Conservation (phyloP, 164 flowering plant species). For the Vitis rotundifolia region DNA sequence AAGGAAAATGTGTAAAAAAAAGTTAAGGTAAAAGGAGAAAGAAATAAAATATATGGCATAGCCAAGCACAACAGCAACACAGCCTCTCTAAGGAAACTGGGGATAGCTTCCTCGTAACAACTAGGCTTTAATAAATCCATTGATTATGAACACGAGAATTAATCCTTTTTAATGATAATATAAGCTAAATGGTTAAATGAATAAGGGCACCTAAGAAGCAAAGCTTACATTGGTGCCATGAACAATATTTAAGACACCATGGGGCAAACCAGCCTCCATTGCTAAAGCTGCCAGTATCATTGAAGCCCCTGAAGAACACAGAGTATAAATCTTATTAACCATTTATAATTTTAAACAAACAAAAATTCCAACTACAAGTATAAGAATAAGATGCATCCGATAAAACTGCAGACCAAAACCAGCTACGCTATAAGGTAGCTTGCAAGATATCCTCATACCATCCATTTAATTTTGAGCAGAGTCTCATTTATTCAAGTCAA, state of each 20-base stretch:
- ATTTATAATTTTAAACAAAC: not conserved
- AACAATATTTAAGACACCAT: constrained; percentile 44
- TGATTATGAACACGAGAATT: no score
- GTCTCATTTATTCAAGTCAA: no score
- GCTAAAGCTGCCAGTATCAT: constrained; percentile 38
- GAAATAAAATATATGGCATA: not conserved
- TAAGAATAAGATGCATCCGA: no score
- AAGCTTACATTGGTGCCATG: constrained; percentile 43
- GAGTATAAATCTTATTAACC: not conserved
- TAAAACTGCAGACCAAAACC: no score
- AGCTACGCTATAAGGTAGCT: no score
- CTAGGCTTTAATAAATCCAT: no score
- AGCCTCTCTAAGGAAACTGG: no score
- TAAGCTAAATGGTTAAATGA: not conserved
- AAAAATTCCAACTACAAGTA: not conserved
- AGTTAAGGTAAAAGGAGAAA: not conserved
- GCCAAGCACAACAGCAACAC: no score
- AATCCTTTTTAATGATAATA: not conserved
- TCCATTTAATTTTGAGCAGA: no score
- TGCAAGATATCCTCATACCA: no score
- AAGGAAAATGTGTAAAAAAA: not conserved
- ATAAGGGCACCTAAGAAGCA: not conserved
- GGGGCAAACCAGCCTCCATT: constrained; percentile 43
- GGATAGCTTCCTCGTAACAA: no score
- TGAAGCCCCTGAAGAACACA: constrained; percentile 25